Evolutionary conservation across 1,284 basidiomycete species (phyloP).

Genomic region (Pascua guehoae): DNA sequence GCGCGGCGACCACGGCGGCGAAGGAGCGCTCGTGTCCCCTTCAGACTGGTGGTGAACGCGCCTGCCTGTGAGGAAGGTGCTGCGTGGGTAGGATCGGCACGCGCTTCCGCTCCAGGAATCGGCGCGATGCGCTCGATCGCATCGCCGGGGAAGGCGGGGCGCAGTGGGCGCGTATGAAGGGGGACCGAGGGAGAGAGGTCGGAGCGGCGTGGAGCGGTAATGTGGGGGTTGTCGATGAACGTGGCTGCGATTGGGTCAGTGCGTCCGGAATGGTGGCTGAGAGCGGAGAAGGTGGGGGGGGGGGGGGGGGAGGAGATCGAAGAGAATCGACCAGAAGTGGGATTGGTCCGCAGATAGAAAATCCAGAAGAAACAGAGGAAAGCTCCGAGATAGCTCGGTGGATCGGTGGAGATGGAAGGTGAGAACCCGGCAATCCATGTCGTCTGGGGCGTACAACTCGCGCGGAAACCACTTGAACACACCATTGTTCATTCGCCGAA

Average conservation of each 20-base stretch:
- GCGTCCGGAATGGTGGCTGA: not conserved
- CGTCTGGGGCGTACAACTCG: not conserved
- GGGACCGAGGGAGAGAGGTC: constrained; percentile 43
- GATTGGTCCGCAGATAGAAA: not conserved
- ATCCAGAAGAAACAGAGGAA: not conserved
- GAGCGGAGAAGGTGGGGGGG: too few relatives aligned
- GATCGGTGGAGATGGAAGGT: too few relatives aligned
- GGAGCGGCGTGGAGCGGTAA: constrained; percentile 27
- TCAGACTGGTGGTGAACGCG: constrained; percentile 41
- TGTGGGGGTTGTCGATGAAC: constrained; percentile 44
- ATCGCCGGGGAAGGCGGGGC: constrained; percentile 31
- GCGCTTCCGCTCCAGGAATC: constrained; percentile 14
- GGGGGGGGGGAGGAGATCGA: too few relatives aligned
- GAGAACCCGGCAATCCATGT: not conserved
- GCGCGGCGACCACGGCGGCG: constrained; percentile 37
- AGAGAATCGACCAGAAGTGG: not conserved
- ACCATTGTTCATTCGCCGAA: constrained; percentile 47
- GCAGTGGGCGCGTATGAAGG: constrained; percentile 28
- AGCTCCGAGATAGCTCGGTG: not conserved
- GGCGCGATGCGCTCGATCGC: constrained; percentile 26
- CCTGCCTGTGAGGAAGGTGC: constrained; percentile 21
- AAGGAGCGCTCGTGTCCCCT: constrained; percentile 42
- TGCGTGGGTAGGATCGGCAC: constrained; percentile 16
- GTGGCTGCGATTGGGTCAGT: constrained; percentile 23
- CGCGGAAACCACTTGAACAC: not conserved